Evolutionary conservation across 169 alveolate species (phyloP).

Genomic region (Plasmodium malariae): DNA sequence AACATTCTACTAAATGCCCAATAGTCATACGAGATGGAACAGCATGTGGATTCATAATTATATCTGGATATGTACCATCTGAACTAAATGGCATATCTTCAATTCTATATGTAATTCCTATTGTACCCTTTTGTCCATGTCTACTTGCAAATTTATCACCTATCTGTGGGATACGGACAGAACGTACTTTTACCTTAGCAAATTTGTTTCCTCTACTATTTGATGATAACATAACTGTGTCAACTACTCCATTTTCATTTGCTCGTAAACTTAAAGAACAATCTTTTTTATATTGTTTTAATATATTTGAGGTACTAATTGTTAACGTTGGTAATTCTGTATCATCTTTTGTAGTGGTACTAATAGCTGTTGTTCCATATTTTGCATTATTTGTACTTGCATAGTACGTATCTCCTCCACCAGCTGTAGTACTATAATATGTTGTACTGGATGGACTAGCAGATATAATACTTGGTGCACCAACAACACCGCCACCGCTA

Average conservation of each 20-base stretch:
- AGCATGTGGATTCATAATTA: conserved; percentile 99
- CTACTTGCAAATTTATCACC: conserved; percentile 99
- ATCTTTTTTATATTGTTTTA: conserved; percentile 87
- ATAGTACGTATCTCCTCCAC: conserved; percentile 13
- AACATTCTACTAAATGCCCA: conserved; percentile 99
- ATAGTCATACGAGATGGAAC: conserved; percentile 99
- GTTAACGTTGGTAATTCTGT: conserved; percentile 73
- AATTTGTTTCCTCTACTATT: conserved; percentile 96
- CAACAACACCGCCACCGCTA: not conserved
- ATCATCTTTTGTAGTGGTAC: conserved; percentile 61
- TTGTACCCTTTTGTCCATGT: conserved; percentile 99
- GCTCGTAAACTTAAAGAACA: conserved; percentile 95
- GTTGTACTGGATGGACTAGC: conserved; percentile 48
- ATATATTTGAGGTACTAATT: conserved; percentile 33
- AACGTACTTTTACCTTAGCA: conserved; percentile 97
- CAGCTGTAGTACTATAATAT: conserved; percentile 5
- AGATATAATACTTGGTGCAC: conserved; percentile 19
- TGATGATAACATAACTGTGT: conserved; percentile 97
- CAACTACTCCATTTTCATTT: conserved; percentile 96
- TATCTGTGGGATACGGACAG: conserved; percentile 97
- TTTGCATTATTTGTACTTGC: conserved; percentile 4
- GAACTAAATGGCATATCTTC: conserved; percentile 99
- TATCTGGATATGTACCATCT: conserved; percentile 99
- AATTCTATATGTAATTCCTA: conserved; percentile 98
- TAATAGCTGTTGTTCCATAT: conserved; percentile 30